A percentile compares a stretch with the other conserved stretches of the same genome.
Conservation (phyloP, 805 yeast species). For the Metschnikowia kofuensis region DNA sequence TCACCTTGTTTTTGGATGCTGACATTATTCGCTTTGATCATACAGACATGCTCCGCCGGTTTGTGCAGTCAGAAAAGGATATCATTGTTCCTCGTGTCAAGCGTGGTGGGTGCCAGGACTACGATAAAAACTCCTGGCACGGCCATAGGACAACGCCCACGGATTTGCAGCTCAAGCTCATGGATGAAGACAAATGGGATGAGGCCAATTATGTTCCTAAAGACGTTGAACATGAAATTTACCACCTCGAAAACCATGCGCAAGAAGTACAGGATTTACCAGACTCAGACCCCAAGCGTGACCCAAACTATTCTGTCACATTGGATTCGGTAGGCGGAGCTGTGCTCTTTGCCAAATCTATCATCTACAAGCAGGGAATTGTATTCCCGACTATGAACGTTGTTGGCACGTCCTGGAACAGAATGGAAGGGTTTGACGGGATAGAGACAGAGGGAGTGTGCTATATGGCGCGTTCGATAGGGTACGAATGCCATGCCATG, state of each 20-base stretch:
- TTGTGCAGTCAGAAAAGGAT: constrained; percentile 29
- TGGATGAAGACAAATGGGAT: constrained; percentile 23
- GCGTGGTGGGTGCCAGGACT: constrained; percentile 27
- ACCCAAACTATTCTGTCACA: constrained; percentile 18
- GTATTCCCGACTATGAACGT: constrained; percentile 45
- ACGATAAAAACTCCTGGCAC: constrained; percentile 41
- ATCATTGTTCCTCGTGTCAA: constrained; percentile 37
- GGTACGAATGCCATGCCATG: constrained; percentile 49
- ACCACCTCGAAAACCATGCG: constrained; percentile 25
- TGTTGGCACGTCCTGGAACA: constrained; percentile 46
- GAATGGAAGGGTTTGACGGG: constrained; percentile 51
- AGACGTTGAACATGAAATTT: constrained; percentile 27
- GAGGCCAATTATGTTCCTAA: constrained; percentile 32
- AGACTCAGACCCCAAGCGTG: not conserved
- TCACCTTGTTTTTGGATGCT: constrained; percentile 36
- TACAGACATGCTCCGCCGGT: constrained; percentile 23
- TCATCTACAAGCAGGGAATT: constrained; percentile 44
- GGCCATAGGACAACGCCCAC: constrained; percentile 35
- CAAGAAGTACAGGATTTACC: constrained; percentile 11
- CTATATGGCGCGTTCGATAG: constrained; percentile 43
- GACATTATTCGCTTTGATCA: constrained; percentile 29
- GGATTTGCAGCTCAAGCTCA: constrained; percentile 12
- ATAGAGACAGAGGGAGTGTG: constrained; percentile 55
- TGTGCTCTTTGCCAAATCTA: constrained; percentile 41
- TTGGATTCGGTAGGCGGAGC: constrained; percentile 56